Percentiles rank a stretch among this genome's conserved stretches.
These are phyloP conservation scores for Catunica adiposa DNA, from an alignment of 2,329 filamentous ascomycete species.

Conservation along the genomic window DNA sequence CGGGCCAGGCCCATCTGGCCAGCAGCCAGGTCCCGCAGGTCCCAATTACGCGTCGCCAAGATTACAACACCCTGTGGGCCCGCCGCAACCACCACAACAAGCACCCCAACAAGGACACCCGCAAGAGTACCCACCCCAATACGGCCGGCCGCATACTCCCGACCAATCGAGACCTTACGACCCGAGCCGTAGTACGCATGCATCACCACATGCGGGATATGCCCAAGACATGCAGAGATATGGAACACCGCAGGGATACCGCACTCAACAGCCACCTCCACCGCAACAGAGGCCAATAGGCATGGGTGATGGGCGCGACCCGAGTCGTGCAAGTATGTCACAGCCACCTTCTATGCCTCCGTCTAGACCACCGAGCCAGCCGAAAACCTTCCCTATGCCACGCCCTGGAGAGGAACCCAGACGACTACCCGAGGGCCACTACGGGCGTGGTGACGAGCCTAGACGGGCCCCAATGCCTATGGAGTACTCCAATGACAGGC, in stretches of 20 bases:
- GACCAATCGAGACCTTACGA: slow-evolving; percentile 45
- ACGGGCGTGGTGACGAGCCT: slow-evolving; percentile 34
- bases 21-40: slow-evolving; percentile 27
- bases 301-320: slow-evolving; percentile 27
- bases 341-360: slow-evolving; percentile 22
- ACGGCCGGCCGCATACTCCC: slow-evolving; percentile 56
- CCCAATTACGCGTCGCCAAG: slow-evolving; percentile 39
- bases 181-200: slow-evolving; percentile 28
- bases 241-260: slow-evolving; percentile 40
- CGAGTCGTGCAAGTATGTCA: slow-evolving; percentile 16
- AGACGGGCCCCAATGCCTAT: slow-evolving; percentile 21
- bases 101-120: slow-evolving; percentile 3
- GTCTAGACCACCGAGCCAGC: slow-evolving; percentile 35
- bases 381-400: slow-evolving; percentile 31
- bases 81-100: slow-evolving; percentile 1
- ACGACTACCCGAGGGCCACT: slow-evolving; percentile 29
- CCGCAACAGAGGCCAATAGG: slow-evolving; percentile 30
- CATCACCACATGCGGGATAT: slow-evolving; percentile 34
- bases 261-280: slow-evolving; percentile 14
- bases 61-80: slow-evolving; percentile 25
- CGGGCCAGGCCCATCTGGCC: slow-evolving; percentile 21
- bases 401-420: slow-evolving; percentile 28
- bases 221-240: slow-evolving; percentile 44
- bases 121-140: slow-evolving; percentile 40
- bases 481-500: slow-evolving; percentile 33